These are phyloP conservation scores for Pichia kudriavzevii DNA, from an alignment of 1,139 yeast genomes.

Conservation along the genomic window DNA sequence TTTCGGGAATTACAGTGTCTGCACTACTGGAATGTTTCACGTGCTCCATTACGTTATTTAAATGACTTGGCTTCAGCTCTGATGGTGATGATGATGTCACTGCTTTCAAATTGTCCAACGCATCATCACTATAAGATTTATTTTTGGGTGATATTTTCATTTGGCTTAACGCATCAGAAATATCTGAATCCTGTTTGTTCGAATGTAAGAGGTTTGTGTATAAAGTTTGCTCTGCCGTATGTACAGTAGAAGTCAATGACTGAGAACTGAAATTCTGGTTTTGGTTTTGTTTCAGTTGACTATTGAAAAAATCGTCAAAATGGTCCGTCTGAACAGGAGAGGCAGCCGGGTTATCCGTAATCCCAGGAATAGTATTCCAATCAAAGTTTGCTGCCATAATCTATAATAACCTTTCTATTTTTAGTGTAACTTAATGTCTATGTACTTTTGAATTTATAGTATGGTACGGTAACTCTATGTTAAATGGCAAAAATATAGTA, in stretches of 20 bases:
- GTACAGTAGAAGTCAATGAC: too few species aligned
- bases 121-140: slow-evolving; percentile 17
- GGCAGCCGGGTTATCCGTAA: slow-evolving; percentile 7
- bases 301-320: slow-evolving; percentile 13
- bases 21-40: slow-evolving; percentile 21
- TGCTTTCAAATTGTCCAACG: slow-evolving; percentile 9
- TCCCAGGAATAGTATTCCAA: slow-evolving; percentile 36
- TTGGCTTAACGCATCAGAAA: not conserved
- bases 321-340: slow-evolving; percentile 9
- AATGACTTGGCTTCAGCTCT: not conserved
- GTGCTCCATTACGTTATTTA: slow-evolving; percentile 8
- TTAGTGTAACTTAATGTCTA: too few species aligned
- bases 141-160: not conserved
- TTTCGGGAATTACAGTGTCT: slow-evolving; percentile 21
- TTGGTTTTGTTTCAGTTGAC: slow-evolving; percentile 5
- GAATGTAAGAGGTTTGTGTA: too few species aligned
- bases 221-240: too few species aligned
- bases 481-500: too few species aligned
- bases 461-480: too few species aligned
- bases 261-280: too few species aligned
- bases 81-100: not conserved
- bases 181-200: slow-evolving; percentile 1
- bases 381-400: slow-evolving; percentile 27
- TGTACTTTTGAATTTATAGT: too few species aligned
- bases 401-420: not conserved